Conservation (phyloP, 148 eudicot species). For the Heliosperma pusillum region DNA sequence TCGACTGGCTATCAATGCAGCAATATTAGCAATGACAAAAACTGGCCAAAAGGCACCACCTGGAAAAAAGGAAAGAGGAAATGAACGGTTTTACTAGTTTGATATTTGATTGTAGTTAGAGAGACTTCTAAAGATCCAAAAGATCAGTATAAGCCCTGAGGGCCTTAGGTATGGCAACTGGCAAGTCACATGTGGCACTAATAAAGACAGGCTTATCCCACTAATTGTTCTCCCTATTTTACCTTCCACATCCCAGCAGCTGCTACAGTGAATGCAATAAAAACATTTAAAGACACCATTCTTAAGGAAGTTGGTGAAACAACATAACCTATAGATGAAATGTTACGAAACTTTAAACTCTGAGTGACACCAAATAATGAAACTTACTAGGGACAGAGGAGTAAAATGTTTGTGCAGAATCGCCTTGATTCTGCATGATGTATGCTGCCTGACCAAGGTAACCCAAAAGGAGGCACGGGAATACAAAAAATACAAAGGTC, state of each 20-base stretch:
- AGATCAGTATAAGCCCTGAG: not conserved
- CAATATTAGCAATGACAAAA: conserved; percentile 79
- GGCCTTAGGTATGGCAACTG: not conserved
- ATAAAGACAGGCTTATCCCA: not conserved
- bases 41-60: conserved; percentile 93
- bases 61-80: conserved; percentile 35
- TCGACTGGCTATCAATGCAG: conserved; percentile 95
- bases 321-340: not conserved
- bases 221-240: not conserved
- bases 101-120: not conserved
- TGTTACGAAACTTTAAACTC: not conserved
- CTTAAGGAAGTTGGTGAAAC: not conserved
- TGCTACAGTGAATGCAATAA: not conserved
- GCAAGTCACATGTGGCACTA: not conserved
- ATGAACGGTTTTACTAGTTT: not conserved
- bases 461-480: conserved; percentile 96
- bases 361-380: conserved; percentile 5
- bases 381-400: conserved; percentile 83
- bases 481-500: conserved; percentile 77
- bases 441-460: conserved; percentile 99
- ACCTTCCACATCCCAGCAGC: not conserved
- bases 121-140: not conserved
- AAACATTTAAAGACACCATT: not conserved
- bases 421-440: conserved; percentile 73
- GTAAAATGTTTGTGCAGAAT: conserved; percentile 70